Evolutionary conservation across 2,329 filamentous ascomycete genomes (phyloP).

Genomic region (Trichoderma gracile): DNA sequence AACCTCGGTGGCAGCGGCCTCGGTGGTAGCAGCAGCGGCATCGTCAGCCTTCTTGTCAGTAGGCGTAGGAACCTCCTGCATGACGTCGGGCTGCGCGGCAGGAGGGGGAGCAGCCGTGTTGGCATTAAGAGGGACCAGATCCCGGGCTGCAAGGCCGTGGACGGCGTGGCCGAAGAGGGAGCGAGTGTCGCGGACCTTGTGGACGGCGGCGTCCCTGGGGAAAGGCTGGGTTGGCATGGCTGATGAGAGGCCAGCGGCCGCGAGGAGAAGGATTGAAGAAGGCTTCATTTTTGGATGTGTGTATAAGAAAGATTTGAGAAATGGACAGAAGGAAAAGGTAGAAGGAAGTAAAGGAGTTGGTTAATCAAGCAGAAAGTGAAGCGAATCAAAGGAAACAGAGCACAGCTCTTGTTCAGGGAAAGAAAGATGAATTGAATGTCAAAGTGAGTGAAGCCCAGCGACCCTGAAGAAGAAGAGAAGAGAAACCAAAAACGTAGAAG

Average conservation of each 20-base stretch:
- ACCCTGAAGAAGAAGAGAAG: conserved; percentile 24
- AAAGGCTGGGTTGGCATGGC: conserved; percentile 30
- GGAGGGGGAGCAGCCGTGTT: conserved; percentile 12
- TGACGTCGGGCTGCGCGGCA: background rate
- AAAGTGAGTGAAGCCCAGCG: conserved; percentile 24
- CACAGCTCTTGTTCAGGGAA: conserved; percentile 35
- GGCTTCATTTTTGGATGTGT: conserved; percentile 34
- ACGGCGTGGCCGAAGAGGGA: conserved; percentile 6
- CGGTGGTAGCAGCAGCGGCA: background rate
- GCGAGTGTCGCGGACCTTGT: background rate
- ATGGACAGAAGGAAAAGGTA: background rate
- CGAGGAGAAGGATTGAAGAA: conserved; percentile 33
- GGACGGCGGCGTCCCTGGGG: background rate
- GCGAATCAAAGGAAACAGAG: conserved; percentile 33
- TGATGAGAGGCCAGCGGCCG: conserved; percentile 37
- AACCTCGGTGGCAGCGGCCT: background rate
- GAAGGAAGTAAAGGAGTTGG: conserved; percentile 14
- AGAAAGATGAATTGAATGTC: conserved; percentile 25
- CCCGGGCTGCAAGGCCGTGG: background rate
- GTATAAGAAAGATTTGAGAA: background rate
- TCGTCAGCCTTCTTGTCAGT: background rate
- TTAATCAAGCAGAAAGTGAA: conserved; percentile 7
- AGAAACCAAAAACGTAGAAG: background rate
- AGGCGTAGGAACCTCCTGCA: background rate
- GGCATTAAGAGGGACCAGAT: conserved; percentile 8